Base-by-base conservation (phyloP, 805 yeast species). In the Candida jianshihensis region DNA sequence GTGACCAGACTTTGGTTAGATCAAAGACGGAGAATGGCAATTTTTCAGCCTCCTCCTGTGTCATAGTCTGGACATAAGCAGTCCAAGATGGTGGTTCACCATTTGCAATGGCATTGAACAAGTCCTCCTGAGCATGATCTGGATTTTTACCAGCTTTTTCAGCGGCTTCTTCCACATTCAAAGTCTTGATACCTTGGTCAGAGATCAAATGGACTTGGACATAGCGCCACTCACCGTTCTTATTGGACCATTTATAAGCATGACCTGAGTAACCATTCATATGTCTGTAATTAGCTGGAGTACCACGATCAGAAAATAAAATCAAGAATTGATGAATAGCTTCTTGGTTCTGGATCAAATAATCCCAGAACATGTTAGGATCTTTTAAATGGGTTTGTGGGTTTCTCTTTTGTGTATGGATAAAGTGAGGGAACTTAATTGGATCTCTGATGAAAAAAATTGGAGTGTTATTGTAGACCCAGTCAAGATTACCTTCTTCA, bases 1-100 rank as follows among this genome's bases (percentile, higher is more conserved):
- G 94, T 25, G 96, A 87, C 96, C 96, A 87, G 38, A 84, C 82
- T 68, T 88, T 88, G 45, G 96, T 87, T 60, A 87, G 70, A 63
- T 87, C 96, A 57, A 84, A 86, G 31, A 88, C 89, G 6, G 90
- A 81, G 64, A 82, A 86, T 56, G 81, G 81, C 34, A 74, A 73
- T 42, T 75, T 62, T 60, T 80, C 72, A 41, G 95, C 87, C 62
- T 87, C 78, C 49, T 77, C 84, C 42, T 75, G 74, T 25, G 95
- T 82, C 95, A 87, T 87, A 31, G 85, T 73, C 68, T 87, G 96
- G 36, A 87, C 63, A 62, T 81, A 85, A 43, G 75, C 76, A 26
- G 89, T 84, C 95, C 96, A 87, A 2, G 85, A 71, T 46, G 96
- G 96, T 53, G 50, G 57, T 42, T 85, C 81, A 38, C 90, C 92